A percentile compares a stretch with the other conserved stretches of the same genome.
Evolutionary conservation across 495 filamentous ascomycete species (phyloP).

Genomic region (Penicillium daleae): DNA sequence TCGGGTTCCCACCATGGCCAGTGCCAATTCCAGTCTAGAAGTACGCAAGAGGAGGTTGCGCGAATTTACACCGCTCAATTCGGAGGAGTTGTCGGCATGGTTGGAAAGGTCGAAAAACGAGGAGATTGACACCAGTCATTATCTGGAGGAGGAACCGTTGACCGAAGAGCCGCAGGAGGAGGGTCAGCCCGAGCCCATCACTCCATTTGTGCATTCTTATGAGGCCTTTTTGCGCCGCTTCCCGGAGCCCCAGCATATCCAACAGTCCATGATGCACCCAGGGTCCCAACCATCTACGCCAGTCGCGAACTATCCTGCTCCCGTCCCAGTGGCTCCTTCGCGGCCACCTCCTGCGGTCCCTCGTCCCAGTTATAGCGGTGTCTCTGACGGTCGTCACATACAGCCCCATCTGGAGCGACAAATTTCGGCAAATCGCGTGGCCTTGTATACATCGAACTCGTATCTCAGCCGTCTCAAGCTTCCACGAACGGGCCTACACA

Average conservation of each 20-base stretch:
- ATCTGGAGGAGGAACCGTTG: slow-evolving; percentile 43
- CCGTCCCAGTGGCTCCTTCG: slow-evolving; percentile 48
- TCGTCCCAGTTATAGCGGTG: slow-evolving; percentile 84
- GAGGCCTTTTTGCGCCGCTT: slow-evolving; percentile 85
- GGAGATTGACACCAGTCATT: slow-evolving; percentile 52
- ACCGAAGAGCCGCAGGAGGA: slow-evolving; percentile 45
- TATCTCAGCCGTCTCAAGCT: slow-evolving; percentile 54
- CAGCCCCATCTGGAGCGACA: slow-evolving; percentile 55
- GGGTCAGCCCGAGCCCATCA: slow-evolving; percentile 35
- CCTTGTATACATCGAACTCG: slow-evolving; percentile 47
- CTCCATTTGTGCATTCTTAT: slow-evolving; percentile 57
- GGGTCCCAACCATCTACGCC: slow-evolving; percentile 29
- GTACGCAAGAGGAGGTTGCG: slow-evolving; percentile 59
- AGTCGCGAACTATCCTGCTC: slow-evolving; percentile 43
- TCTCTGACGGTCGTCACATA: slow-evolving; percentile 67
- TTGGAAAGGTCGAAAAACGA: slow-evolving; percentile 61
- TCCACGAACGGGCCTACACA: slow-evolving; percentile 74
- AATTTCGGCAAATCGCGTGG: slow-evolving; percentile 50
- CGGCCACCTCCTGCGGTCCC: slow-evolving; percentile 86
- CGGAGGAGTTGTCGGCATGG: slow-evolving; percentile 64
- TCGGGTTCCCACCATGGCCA: slow-evolving; percentile 56
- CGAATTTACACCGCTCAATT: slow-evolving; percentile 61
- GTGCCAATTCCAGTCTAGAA: slow-evolving; percentile 54
- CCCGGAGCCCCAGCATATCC: slow-evolving; percentile 69
- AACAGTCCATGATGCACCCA: slow-evolving; percentile 73